Conservation (phyloP, 345 rosid species). For the Brassica rapa region DNA sequence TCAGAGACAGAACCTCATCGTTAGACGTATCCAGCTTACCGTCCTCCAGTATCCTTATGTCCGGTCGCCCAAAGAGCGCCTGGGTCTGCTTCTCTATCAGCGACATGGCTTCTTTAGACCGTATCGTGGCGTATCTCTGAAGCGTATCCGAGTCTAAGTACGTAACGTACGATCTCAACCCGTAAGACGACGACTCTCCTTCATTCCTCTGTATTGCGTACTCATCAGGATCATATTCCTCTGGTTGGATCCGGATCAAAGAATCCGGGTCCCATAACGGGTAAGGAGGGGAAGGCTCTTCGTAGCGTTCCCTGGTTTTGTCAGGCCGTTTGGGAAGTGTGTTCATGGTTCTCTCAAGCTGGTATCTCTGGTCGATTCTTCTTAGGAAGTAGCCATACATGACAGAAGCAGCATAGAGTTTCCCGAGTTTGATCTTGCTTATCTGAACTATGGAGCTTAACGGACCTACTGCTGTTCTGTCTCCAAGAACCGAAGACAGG, state of each 20-base stretch:
- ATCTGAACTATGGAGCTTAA: slow-evolving; percentile 68
- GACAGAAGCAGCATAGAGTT: slow-evolving; percentile 85
- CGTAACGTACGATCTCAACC: slow-evolving; percentile 77
- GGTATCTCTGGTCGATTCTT: slow-evolving; percentile 88
- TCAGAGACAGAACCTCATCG: slow-evolving; percentile 58
- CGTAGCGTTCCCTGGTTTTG: slow-evolving; percentile 44
- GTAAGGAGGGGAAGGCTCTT: slow-evolving; percentile 50
- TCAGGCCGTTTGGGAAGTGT: slow-evolving; percentile 66
- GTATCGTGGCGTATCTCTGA: slow-evolving; percentile 84
- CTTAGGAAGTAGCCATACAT: slow-evolving; percentile 92
- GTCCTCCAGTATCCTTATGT: slow-evolving; percentile 65
- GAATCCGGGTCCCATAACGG: slow-evolving; percentile 80
- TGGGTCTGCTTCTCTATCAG: slow-evolving; percentile 89
- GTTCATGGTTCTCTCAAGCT: slow-evolving; percentile 84
- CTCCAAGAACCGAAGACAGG: slow-evolving; percentile 75
- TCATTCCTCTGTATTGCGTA: slow-evolving; percentile 38
- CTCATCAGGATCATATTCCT: slow-evolving; percentile 38
- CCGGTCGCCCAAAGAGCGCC: slow-evolving; percentile 87
- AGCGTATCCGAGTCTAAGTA: slow-evolving; percentile 86
- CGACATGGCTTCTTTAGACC: slow-evolving; percentile 86
- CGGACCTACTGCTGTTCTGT: slow-evolving; percentile 64
- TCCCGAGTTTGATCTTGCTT: slow-evolving; percentile 87
- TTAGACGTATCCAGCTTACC: slow-evolving; percentile 68
- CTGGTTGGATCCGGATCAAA: slow-evolving; percentile 57
- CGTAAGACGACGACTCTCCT: slow-evolving; percentile 47